Conservation (phyloP, 2,329 filamentous ascomycete genomes). For the Aureobasidium sp. region DNA sequence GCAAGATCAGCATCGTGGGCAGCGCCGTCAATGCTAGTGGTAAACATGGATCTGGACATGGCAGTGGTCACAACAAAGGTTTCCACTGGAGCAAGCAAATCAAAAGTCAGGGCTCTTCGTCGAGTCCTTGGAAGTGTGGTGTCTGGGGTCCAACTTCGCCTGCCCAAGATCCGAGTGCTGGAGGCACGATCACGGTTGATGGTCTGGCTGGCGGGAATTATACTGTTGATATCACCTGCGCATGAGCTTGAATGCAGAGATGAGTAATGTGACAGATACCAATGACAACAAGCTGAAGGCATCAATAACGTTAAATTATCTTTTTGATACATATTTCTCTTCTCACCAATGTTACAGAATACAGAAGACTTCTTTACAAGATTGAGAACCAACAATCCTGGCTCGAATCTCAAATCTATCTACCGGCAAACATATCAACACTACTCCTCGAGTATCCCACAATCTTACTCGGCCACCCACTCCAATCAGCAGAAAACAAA, state of each 20-base stretch:
- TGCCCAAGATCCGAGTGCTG: too few relatives aligned
- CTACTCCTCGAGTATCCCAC: slow-evolving; percentile 22
- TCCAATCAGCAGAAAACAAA: slow-evolving; percentile 25
- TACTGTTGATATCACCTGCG: neutral
- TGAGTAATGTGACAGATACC: too few relatives aligned
- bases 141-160: neutral
- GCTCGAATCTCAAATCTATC: neutral
- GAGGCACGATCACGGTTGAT: neutral
- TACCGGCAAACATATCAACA: slow-evolving; percentile 22
- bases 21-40: neutral
- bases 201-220: neutral
- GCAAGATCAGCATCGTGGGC: neutral
- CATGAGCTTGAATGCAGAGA: neutral
- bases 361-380: too few relatives aligned
- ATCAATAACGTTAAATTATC: too few relatives aligned
- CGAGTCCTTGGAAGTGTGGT: neutral
- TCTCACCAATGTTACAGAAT: too few relatives aligned
- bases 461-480: slow-evolving; percentile 17
- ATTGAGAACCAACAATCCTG: too few relatives aligned
- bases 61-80: neutral
- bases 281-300: too few relatives aligned
- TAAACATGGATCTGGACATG: neutral
- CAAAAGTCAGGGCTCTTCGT: neutral
- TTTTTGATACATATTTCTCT: too few relatives aligned
- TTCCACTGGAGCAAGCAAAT: neutral